These are phyloP conservation scores for Pseudogymnoascus verrucosus DNA, from an alignment of 2,329 filamentous ascomycete species.

Conservation along the genomic window DNA sequence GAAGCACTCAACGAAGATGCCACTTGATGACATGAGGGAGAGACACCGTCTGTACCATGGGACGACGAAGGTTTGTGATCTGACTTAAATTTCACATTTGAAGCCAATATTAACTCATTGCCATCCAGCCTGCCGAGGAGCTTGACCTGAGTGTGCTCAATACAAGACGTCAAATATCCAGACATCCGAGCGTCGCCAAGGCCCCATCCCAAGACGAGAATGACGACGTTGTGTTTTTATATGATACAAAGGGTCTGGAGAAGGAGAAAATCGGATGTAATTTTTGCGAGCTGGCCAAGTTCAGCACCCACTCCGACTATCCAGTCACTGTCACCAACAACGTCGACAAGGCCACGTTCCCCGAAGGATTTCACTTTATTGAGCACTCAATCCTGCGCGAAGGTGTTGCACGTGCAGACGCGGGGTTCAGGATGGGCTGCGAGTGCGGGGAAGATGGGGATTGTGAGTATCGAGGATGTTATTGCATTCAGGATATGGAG, in stretches of 20 bases:
- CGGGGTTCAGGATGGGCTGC: conserved; percentile 62
- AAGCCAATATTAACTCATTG: not conserved
- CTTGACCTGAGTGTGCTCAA: not conserved
- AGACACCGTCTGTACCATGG: not conserved
- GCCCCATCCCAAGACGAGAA: not conserved
- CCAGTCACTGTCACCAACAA: conserved; percentile 60
- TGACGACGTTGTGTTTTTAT: not conserved
- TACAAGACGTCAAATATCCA: not conserved
- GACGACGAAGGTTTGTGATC: not conserved
- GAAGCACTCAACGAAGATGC: not conserved
- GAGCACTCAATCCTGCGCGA: conserved; percentile 49
- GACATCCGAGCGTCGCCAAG: not conserved
- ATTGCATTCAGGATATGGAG: conserved; percentile 52
- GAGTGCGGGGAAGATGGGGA: conserved; percentile 50
- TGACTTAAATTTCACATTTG: not conserved
- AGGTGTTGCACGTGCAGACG: conserved; percentile 51
- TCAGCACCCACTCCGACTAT: conserved; percentile 39
- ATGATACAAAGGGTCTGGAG: conserved; percentile 14
- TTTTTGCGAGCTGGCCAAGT: conserved; percentile 52
- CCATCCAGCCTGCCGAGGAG: not conserved
- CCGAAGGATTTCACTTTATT: conserved; percentile 62
- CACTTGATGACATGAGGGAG: not conserved
- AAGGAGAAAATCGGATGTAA: conserved; percentile 43
- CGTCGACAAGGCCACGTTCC: conserved; percentile 46
- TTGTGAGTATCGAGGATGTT: conserved; percentile 61